phyloP scores from a whole-genome alignment of 805 yeast genomes.

The Teunomyces tritomae region DNA sequence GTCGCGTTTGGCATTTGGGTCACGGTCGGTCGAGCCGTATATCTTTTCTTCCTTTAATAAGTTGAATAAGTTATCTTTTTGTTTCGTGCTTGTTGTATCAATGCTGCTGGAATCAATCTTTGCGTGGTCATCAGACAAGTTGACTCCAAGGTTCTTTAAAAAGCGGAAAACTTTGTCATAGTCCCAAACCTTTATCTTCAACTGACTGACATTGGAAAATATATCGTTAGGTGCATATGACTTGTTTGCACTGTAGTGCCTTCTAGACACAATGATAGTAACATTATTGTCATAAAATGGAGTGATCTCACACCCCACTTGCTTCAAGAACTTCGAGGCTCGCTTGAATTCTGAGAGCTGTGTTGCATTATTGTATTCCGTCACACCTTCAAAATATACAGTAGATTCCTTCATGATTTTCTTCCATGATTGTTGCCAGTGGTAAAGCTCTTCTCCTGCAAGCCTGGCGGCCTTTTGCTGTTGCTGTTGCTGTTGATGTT shows the following conservation, averaged over 20 bases:
- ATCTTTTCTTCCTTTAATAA: slow-evolving; percentile 80
- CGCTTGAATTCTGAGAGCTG: slow-evolving; percentile 39
- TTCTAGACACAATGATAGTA: slow-evolving; percentile 75
- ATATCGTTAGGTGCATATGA: slow-evolving; percentile 58
- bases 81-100: slow-evolving; percentile 6
- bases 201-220: slow-evolving; percentile 57
- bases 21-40: slow-evolving; percentile 85
- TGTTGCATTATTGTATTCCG: slow-evolving; percentile 30
- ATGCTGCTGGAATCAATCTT: neutral
- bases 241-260: slow-evolving; percentile 43
- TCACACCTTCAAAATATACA: slow-evolving; percentile 60
- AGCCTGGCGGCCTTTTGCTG: slow-evolving; percentile 18
- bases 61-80: slow-evolving; percentile 32
- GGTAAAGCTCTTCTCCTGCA: slow-evolving; percentile 46
- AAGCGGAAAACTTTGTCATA: slow-evolving; percentile 82
- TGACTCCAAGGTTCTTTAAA: slow-evolving; percentile 55
- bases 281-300: slow-evolving; percentile 52
- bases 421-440: slow-evolving; percentile 68
- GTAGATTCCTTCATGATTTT: slow-evolving; percentile 56
- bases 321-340: slow-evolving; percentile 43
- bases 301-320: slow-evolving; percentile 47
- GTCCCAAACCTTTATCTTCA: slow-evolving; percentile 80
- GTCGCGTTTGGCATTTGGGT: slow-evolving; percentile 79
- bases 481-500: slow-evolving; percentile 1
- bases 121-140: slow-evolving; percentile 5